These are phyloP conservation scores for Schizopora paradoxa DNA, from an alignment of 1,284 basidiomycete genomes.

Conservation along the genomic window DNA sequence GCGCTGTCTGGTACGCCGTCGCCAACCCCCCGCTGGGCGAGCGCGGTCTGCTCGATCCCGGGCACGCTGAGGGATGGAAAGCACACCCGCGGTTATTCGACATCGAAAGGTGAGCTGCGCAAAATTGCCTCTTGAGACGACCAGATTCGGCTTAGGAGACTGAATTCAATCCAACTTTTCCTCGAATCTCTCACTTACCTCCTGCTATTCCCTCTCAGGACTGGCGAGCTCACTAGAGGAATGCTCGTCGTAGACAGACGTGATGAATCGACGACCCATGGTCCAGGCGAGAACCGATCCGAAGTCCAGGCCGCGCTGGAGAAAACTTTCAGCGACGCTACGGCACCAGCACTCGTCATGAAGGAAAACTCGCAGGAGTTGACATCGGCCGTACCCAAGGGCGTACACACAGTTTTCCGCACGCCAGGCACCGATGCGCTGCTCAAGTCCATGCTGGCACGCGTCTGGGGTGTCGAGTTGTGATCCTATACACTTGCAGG, in stretches of 20 bases:
- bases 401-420: slow-evolving; percentile 46
- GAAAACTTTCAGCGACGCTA: slow-evolving; percentile 32
- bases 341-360: slow-evolving; percentile 48
- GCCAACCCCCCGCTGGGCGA: slow-evolving; percentile 48
- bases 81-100: slow-evolving; percentile 51
- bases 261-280: slow-evolving; percentile 45
- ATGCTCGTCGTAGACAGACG: slow-evolving; percentile 73
- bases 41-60: slow-evolving; percentile 21
- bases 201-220: slow-evolving; percentile 24
- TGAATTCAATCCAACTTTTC: too few relatives aligned
- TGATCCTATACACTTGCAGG: slow-evolving; percentile 1
- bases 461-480: slow-evolving; percentile 50
- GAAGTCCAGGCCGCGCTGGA: slow-evolving; percentile 51
- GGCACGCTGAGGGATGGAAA: slow-evolving; percentile 47
- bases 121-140: neutral
- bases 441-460: slow-evolving; percentile 41
- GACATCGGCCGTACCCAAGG: slow-evolving; percentile 24
- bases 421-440: slow-evolving; percentile 55
- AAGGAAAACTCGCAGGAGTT: slow-evolving; percentile 21
- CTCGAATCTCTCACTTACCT: too few relatives aligned
- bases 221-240: slow-evolving; percentile 58
- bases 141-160: neutral
- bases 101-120: slow-evolving; percentile 55
- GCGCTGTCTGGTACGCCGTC: slow-evolving; percentile 76
- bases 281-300: slow-evolving; percentile 57